Conservation (phyloP, 1,139 yeast genomes). For the Blastobotrys proliferans region DNA sequence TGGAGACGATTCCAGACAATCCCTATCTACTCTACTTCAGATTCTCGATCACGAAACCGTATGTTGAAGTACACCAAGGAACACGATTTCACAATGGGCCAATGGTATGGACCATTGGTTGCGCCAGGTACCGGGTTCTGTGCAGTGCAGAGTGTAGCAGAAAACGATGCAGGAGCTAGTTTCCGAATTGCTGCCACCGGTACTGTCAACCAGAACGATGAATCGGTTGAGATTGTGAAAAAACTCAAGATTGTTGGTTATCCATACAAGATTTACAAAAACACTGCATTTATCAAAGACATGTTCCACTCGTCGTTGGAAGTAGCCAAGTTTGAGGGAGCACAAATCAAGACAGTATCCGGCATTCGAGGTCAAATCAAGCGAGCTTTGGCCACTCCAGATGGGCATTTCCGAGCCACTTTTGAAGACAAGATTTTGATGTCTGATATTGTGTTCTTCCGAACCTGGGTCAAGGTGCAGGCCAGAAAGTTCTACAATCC, state of each 20-base stretch:
- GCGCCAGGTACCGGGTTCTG: constrained; percentile 98
- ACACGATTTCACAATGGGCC: constrained; percentile 94
- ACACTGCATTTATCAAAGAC: constrained; percentile 94
- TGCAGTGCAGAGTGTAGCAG: constrained; percentile 86
- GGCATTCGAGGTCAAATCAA: constrained; percentile 98
- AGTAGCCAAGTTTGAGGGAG: constrained; percentile 98
- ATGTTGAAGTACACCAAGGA: constrained; percentile 98
- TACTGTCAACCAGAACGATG: constrained; percentile 86
- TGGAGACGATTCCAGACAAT: constrained; percentile 98
- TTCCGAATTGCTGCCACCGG: constrained; percentile 99
- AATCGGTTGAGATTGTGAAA: constrained; percentile 86
- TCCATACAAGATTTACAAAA: constrained; percentile 89
- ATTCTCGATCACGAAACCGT: constrained; percentile 94
- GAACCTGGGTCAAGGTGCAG: constrained; percentile 96
- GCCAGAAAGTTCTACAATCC: constrained; percentile 93
- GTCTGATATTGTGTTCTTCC: constrained; percentile 83
- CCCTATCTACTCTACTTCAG: constrained; percentile 94
- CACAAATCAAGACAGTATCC: constrained; percentile 90
- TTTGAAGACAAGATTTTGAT: constrained; percentile 92
- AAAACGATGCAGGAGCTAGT: constrained; percentile 77
- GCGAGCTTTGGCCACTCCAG: constrained; percentile 89
- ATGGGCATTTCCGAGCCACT: constrained; percentile 97
- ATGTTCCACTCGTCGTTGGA: constrained; percentile 92
- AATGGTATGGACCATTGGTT: constrained; percentile 94
- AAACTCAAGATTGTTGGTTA: constrained; percentile 92